These are phyloP conservation scores for Amanita brunnescens DNA, from an alignment of 768 basidiomycete genomes.

Conservation along the genomic window DNA sequence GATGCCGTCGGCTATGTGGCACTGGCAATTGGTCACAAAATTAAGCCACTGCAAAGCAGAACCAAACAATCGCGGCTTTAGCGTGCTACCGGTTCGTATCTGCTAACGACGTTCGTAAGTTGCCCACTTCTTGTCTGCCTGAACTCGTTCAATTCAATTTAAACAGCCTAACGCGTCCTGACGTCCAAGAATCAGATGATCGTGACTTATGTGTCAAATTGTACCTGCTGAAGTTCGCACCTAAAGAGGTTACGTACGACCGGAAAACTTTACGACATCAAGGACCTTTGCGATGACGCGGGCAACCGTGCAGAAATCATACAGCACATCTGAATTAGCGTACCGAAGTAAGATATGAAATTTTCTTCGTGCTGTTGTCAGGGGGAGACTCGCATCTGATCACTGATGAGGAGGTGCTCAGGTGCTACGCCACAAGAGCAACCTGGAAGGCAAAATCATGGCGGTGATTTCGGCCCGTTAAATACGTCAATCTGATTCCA, in stretches of 20 bases:
- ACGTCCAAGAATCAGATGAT: too few species aligned
- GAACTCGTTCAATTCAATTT: too few species aligned
- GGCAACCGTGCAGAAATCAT: not conserved
- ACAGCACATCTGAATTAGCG: not conserved
- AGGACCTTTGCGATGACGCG: not conserved
- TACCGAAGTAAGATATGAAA: not conserved
- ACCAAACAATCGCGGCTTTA: not conserved
- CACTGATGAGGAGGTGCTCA: not conserved
- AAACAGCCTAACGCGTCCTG: too few species aligned
- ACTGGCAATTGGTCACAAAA: too few species aligned
- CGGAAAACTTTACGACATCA: not conserved
- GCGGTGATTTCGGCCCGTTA: not conserved
- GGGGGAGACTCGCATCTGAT: not conserved
- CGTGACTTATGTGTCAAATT: too few species aligned
- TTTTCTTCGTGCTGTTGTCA: not conserved
- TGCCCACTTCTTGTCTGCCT: too few species aligned
- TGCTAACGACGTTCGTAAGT: not conserved
- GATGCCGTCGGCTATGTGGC: not conserved
- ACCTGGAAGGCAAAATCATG: not conserved
- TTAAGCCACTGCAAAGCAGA: not conserved
- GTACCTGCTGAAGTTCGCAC: too few species aligned
- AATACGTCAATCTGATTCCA: not conserved
- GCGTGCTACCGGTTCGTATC: not conserved
- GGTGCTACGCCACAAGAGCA: not conserved
- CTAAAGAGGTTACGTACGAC: not conserved